Percentiles rank a stretch among this genome's conserved stretches.
Conservation (phyloP, 306 rosid genomes). For the Potentilla sterilis region DNA sequence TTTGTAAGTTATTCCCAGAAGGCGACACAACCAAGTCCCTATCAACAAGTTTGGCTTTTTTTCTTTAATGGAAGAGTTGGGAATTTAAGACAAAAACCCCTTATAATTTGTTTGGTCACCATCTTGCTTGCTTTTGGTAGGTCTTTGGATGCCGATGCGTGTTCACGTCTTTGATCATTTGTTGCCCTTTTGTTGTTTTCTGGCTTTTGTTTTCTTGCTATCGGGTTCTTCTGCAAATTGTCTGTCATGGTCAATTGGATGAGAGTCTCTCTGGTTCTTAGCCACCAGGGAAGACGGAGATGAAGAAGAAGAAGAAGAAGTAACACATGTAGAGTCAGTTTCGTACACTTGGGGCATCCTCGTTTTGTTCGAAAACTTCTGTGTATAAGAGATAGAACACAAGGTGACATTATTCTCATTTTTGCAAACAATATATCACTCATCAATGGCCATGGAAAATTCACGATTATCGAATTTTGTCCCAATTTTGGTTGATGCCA, state of each 20-base stretch:
- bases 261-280: background rate
- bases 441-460: background rate
- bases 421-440: background rate
- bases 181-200: background rate
- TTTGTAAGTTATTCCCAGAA: constrained; percentile 48
- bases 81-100: constrained; percentile 42
- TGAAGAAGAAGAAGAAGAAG: background rate
- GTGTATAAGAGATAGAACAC: background rate
- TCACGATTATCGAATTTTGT: background rate
- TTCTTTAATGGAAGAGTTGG: constrained; percentile 28
- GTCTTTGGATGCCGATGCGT: constrained; percentile 32
- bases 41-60: constrained; percentile 45
- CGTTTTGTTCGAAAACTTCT: background rate
- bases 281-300: background rate
- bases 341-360: background rate
- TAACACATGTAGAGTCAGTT: background rate
- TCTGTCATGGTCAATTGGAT: background rate
- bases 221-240: background rate
- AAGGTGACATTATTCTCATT: background rate
- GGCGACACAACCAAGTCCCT: constrained; percentile 54
- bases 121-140: constrained; percentile 27
- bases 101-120: constrained; percentile 45
- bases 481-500: no score
- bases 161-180: constrained; percentile 33
- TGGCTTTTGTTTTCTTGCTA: background rate